Percentiles rank a stretch among this genome's conserved stretches.
phyloP scores from a whole-genome alignment of 2,329 filamentous ascomycete genomes.

The Penicillium psychrosexuale region DNA sequence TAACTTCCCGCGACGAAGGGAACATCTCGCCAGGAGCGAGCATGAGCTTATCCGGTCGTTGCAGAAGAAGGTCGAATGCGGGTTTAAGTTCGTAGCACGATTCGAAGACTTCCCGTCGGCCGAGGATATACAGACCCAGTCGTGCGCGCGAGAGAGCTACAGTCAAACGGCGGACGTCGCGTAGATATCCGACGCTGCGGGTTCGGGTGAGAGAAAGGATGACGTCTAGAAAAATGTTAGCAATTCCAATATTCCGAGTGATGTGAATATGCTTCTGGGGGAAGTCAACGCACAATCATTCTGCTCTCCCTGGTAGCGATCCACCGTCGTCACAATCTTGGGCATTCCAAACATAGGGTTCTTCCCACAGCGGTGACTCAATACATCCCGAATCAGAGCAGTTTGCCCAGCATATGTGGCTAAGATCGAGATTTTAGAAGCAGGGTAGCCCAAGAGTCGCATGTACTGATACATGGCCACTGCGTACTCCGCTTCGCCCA shows the following conservation, averaged over 20 bases:
- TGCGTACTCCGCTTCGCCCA: slow-evolving; percentile 95
- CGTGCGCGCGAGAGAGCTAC: slow-evolving; percentile 91
- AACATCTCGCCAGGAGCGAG: slow-evolving; percentile 85
- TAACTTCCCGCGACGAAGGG: slow-evolving; percentile 59
- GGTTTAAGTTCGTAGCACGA: slow-evolving; percentile 81
- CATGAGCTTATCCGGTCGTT: slow-evolving; percentile 74
- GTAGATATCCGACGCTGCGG: slow-evolving; percentile 82
- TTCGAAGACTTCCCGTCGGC: slow-evolving; percentile 83
- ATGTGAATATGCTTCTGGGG: not conserved
- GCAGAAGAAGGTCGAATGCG: slow-evolving; percentile 75
- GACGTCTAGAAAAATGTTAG: slow-evolving; percentile 60
- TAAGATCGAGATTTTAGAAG: slow-evolving; percentile 77
- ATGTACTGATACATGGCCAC: slow-evolving; percentile 97
- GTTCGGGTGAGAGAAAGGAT: slow-evolving; percentile 92
- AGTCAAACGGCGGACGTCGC: slow-evolving; percentile 88
- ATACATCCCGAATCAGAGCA: slow-evolving; percentile 81
- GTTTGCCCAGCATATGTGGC: slow-evolving; percentile 92
- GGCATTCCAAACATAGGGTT: slow-evolving; percentile 86
- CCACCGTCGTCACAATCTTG: slow-evolving; percentile 86
- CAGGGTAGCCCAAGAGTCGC: slow-evolving; percentile 89
- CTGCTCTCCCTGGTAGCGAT: slow-evolving; percentile 98
- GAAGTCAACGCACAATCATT: slow-evolving; percentile 76
- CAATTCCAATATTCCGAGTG: not conserved
- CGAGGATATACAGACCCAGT: slow-evolving; percentile 87
- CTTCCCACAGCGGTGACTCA: slow-evolving; percentile 76